Evolutionary conservation across 1,139 yeast species (phyloP).

Genomic region (Pichia sp.): DNA sequence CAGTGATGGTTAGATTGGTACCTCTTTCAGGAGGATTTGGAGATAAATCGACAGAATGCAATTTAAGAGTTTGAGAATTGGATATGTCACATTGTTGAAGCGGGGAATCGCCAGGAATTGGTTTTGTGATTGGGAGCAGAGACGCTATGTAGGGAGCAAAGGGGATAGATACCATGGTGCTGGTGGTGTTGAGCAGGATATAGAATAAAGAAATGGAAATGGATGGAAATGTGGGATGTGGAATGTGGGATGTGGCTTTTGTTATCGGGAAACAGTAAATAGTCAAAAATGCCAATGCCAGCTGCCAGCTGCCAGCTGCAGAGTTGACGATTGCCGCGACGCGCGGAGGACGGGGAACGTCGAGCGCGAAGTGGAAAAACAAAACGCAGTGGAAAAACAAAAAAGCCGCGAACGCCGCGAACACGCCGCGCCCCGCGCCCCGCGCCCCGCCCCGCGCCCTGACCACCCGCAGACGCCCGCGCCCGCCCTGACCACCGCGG

Average conservation of each 20-base stretch:
- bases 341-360: no score
- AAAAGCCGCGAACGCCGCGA: not conserved
- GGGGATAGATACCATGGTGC: constrained; percentile 7
- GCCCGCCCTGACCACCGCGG: not conserved
- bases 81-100: constrained; percentile 66
- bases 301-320: no score
- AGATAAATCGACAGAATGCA: constrained; percentile 51
- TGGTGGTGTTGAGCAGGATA: no score
- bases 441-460: not conserved
- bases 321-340: no score
- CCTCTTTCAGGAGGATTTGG: constrained; percentile 93
- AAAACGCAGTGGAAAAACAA: not conserved
- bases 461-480: no score
- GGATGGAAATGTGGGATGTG: no score
- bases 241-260: no score
- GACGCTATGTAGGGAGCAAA: constrained; percentile 4
- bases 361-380: not conserved
- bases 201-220: not conserved
- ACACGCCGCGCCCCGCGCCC: not conserved
- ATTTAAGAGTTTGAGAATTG: constrained; percentile 54
- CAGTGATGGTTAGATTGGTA: constrained; percentile 66
- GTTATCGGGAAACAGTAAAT: no score
- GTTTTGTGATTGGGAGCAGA: constrained; percentile 34
- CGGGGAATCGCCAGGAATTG: constrained; percentile 90
- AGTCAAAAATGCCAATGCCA: no score